These are phyloP conservation scores for Collybia mongolica DNA, from an alignment of 768 basidiomycete species.

Conservation along the genomic window DNA sequence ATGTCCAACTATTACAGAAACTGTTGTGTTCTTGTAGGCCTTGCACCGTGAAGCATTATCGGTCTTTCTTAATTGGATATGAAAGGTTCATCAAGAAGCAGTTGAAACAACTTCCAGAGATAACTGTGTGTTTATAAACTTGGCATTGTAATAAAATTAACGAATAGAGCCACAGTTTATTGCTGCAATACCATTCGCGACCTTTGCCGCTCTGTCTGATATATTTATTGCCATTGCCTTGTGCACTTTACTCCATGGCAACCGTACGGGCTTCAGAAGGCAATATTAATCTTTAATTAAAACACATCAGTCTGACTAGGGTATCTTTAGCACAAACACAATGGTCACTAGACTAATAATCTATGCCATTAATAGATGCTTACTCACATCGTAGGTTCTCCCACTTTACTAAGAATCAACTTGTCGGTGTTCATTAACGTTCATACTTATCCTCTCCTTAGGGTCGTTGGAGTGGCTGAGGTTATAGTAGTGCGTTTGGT, in stretches of 20 bases:
- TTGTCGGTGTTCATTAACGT: too few relatives aligned
- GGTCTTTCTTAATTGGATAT: not conserved
- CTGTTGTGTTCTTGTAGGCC: conserved; percentile 28
- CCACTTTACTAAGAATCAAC: not conserved
- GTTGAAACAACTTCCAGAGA: conserved; percentile 27
- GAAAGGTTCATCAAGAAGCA: conserved; percentile 35
- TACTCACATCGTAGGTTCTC: conserved; percentile 43
- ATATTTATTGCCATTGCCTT: conserved; percentile 39
- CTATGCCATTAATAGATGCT: conserved; percentile 49
- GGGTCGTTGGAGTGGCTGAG: conserved; percentile 36
- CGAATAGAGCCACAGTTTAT: conserved; percentile 23
- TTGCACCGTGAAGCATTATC: too few relatives aligned
- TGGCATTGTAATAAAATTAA: not conserved
- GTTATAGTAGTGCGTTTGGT: conserved; percentile 28
- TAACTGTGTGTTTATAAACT: conserved; percentile 25
- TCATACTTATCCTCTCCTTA: not conserved
- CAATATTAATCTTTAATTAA: conserved; percentile 9
- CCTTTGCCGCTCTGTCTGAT: conserved; percentile 44
- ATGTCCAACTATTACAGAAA: conserved; percentile 19
- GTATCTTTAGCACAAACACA: conserved; percentile 33
- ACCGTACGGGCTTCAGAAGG: conserved; percentile 34
- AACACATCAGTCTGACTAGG: not conserved
- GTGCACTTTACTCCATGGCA: conserved; percentile 38
- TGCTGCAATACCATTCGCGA: conserved; percentile 41
- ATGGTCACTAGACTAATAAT: conserved; percentile 42